Evolutionary conservation across 2,329 filamentous ascomycete species (phyloP).

Genomic region (Ambrosiella beaveri): DNA sequence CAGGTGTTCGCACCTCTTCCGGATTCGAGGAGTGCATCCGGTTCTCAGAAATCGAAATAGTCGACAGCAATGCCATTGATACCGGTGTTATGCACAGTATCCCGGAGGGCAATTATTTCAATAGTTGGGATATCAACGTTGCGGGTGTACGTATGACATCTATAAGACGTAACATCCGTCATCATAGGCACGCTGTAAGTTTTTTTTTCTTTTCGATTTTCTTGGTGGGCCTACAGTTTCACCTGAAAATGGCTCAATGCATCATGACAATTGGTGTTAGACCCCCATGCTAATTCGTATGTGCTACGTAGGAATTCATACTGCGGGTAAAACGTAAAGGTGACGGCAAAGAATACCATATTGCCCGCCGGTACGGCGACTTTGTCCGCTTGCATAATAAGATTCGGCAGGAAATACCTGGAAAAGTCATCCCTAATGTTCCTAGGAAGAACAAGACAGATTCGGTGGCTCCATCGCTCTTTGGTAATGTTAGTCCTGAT

Average conservation of each 20-base stretch:
- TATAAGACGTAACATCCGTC: constrained; percentile 69
- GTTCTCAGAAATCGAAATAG: constrained; percentile 92
- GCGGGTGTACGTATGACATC: constrained; percentile 69
- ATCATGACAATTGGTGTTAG: not conserved
- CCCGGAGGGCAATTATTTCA: constrained; percentile 80
- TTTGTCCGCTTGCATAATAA: constrained; percentile 66
- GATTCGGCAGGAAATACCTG: constrained; percentile 70
- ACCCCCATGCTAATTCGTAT: not conserved
- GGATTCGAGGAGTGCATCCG: constrained; percentile 95
- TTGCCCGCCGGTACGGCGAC: constrained; percentile 76
- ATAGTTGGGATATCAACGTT: constrained; percentile 95
- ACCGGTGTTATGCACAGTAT: constrained; percentile 72
- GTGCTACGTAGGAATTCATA: constrained; percentile 56
- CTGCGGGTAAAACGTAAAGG: constrained; percentile 67
- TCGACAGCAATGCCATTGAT: constrained; percentile 84
- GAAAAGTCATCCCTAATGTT: constrained; percentile 70
- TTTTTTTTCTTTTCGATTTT: not conserved
- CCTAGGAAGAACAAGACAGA: constrained; percentile 84
- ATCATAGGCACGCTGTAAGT: constrained; percentile 78
- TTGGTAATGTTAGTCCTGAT: constrained; percentile 42
- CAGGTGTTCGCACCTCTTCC: constrained; percentile 83
- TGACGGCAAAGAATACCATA: constrained; percentile 51
- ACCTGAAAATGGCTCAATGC: not conserved
- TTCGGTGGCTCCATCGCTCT: constrained; percentile 43
- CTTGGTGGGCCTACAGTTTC: not conserved